Evolutionary conservation across 805 yeast genomes (phyloP), one percentile per base, ranked within the genome.

Genomic region (Wickerhamomyces hampshirensis): DNA sequence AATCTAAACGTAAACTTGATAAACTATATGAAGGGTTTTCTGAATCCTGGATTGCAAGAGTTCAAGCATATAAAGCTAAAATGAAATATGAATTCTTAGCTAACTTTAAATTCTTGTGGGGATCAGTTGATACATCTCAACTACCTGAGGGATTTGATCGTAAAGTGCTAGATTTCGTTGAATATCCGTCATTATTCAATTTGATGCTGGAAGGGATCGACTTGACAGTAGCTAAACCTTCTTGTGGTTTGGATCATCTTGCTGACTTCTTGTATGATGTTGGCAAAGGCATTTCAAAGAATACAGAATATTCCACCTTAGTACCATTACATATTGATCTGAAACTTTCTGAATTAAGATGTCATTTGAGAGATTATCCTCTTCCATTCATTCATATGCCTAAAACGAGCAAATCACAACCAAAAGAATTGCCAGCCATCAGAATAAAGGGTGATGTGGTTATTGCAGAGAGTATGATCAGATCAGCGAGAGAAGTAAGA

Each of bases 351-450:
- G 94, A 86, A 49, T 54, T 80, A 10, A 62, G 93, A 40, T 69
- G 78, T 48, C 91, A 84, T 53, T 48, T 89, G 41, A 65, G 93
- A 37, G 98, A 89, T 51, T 87, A 83, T 52, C 97, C 97, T 0
- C 51, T 91, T 12, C 97, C 98, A 0, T 60, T 89, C 33, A 56
- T 85, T 7, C 77, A 78, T 44, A 74, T 89, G 43, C 96, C 96
- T 0, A 60, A 66, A 11, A 62, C 67, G 10, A 59, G 62, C 4
- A 45, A 64, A 31, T 15, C 39, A 0, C 67, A 63, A 33, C 29
- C 43, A 6, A 32, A 14, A 10, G 23, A 26, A 2, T 19, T 40
- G 12, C 40, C 68, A 46, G 54, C 65, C 35, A 40, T 65, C n/a
- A 37, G 62, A 19, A 38, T 81, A 36, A 55, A 60, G 17, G 95